Evolutionary conservation across 495 filamentous ascomycete genomes (phyloP), one percentile per base, ranked within the genome.

Genomic region (Bathelium albidoporum): DNA sequence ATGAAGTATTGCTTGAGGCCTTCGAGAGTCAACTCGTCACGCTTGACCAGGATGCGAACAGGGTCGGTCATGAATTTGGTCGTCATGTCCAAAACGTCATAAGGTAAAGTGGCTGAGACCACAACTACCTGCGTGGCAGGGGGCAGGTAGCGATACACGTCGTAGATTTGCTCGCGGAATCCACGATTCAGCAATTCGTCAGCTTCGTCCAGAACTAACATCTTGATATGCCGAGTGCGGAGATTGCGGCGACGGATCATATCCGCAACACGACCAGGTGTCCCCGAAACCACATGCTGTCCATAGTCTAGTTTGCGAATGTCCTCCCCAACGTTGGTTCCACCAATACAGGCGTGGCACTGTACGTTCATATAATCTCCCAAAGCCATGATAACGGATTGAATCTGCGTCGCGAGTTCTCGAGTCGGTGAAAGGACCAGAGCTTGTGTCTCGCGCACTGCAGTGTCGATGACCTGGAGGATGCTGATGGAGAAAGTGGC

Each of bases 1-100:
- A 99, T 99, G 78, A 95, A 99, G 79, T 95, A 99, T 75, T 99
- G 94, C 81, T 97, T 97, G 63, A 99, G 85, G 65, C 94, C 94
- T 77, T 99, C 94, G 32, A 99, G 84, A 10, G 94, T 99, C 79
- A 99, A 82, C 75, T 99, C 94, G 75, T 96, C 94, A 87, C 91
- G 91, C 86, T 99, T 97, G 73, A 99, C 94, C n/a, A 99, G 79
- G 70, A 99, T 96, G 66, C 94, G 90, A 32, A 99, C 94, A 22
- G 94, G 95, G 71, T 99, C 94, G 14, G 90, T 95, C 94, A 99
- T 99, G 84, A 99, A 99, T 76, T 97, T 97, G 61, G 95, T 97
- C 2, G 94, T 99, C 85, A 99, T 93, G 76, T 99, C 94, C 61
- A 99, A 83, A 20, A 99, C 94, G 75, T 99, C 94, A 77, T 99